Evolutionary conservation across 179 eudicot species (phyloP).

Genomic region (Heliamphora pulchella): DNA sequence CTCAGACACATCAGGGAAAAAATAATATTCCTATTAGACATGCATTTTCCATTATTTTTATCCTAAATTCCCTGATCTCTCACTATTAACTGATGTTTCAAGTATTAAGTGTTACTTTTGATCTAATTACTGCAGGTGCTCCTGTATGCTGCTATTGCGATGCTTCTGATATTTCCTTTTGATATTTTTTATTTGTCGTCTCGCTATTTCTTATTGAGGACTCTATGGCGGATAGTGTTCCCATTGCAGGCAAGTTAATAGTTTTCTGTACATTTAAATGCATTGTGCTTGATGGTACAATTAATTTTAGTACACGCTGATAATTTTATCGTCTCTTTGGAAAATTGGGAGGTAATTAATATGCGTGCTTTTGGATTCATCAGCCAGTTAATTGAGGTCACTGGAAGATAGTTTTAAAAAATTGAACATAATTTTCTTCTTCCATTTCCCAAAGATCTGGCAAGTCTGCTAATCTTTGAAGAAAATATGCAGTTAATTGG

Average conservation of each 20-base stretch:
- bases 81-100: background rate
- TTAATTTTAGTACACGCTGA: background rate
- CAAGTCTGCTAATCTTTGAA: background rate
- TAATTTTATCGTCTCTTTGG: background rate
- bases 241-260: constrained; percentile 85
- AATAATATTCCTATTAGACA: background rate
- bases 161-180: constrained; percentile 77
- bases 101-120: constrained; percentile 1
- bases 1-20: background rate
- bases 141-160: constrained; percentile 58
- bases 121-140: constrained; percentile 59
- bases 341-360: background rate
- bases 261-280: constrained; percentile 1
- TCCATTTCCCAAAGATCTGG: background rate
- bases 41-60: background rate
- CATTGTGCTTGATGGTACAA: constrained; percentile 2
- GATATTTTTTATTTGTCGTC: constrained; percentile 87
- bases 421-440: background rate
- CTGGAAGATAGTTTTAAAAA: background rate
- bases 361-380: background rate
- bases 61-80: too few species aligned
- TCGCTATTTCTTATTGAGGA: constrained; percentile 75
- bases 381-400: background rate
- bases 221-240: constrained; percentile 84
- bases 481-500: background rate